Evolutionary conservation across 108 stramenopile species (phyloP), one percentile per base, ranked within the genome.

Genomic region (Cylindrotheca fusiformis): DNA sequence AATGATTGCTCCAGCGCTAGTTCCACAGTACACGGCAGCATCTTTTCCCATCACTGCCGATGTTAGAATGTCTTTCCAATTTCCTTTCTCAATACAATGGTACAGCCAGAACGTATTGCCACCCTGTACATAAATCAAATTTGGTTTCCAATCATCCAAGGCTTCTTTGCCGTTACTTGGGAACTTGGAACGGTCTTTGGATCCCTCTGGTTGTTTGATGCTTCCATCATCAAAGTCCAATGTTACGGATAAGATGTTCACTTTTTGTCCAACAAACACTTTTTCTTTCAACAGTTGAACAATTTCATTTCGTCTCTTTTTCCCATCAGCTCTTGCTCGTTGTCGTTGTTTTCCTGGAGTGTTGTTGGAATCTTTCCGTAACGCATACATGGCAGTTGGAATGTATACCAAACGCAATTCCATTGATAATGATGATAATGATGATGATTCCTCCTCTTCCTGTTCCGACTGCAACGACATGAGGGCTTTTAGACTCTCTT

Each of bases 21-120:
- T 85, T 0, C 94, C 94, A 72, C 72, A 70, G 57, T 95, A 95
- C 3, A 95, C 83, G 1, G 85, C 62, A 4, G 57, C 21, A 49
- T 57, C 56, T n/a, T 1, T 1, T 21, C 23, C 62, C 36, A 14
- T 41, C 6, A 41, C 36, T 8, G 84, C 70, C 49, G 69, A 52
- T 41, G 65, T 57, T n/a, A 88, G 55, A 30, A 63, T 36, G 23
- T 78, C 60, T 41, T 19, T 0, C 78, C 78, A 79, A 48, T 67
- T 33, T 20, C 83, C 79, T 21, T 81, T 82, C 44, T 83, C 83
- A 60, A 94, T 80, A 60, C 93, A 94, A 60, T 91, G 85, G 30
- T 90, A 78, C 67, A 94, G 78, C 90, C 90, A 92, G 68, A 95
- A 95, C 12, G 94, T 91, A 54, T 95, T 95, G 8, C 94, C 94